These are phyloP conservation scores for Pythium monospermum DNA, from an alignment of 352 stramenopile species.

Conservation along the genomic window DNA sequence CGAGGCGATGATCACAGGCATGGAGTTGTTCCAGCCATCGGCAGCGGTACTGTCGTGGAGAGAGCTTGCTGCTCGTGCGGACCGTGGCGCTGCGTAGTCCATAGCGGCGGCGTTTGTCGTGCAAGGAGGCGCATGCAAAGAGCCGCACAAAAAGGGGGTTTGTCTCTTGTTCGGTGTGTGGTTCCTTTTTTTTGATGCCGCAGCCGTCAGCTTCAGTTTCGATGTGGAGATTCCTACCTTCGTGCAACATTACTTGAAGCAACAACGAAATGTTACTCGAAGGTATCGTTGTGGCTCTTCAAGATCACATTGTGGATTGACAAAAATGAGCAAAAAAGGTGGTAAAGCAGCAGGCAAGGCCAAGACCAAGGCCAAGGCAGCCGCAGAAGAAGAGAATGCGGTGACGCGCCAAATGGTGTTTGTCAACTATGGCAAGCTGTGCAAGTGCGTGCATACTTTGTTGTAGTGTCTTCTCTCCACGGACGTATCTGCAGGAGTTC, in stretches of 20 bases:
- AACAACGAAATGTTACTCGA: background rate
- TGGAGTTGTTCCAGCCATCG: conserved; percentile 48
- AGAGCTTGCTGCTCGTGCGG: background rate
- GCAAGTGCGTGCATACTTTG: conserved; percentile 35
- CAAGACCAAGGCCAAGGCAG: conserved; percentile 49
- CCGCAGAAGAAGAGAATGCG: conserved; percentile 53
- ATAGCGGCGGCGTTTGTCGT: conserved; percentile 14
- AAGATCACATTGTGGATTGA: conserved; percentile 8
- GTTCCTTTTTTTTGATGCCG: too few relatives aligned
- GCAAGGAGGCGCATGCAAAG: background rate
- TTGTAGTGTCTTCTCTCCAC: background rate
- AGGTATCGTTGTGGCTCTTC: conserved; percentile 15
- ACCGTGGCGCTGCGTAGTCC: conserved; percentile 9
- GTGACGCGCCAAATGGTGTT: conserved; percentile 61
- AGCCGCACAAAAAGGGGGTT: background rate
- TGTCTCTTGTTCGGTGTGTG: background rate
- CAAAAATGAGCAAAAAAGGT: conserved; percentile 55
- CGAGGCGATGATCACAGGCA: conserved; percentile 66
- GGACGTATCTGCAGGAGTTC: too few relatives aligned
- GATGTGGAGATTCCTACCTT: conserved; percentile 16
- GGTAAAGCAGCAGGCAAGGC: conserved; percentile 11
- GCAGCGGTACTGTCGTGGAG: conserved; percentile 3
- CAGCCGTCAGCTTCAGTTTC: background rate
- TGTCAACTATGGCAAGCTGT: conserved; percentile 71
- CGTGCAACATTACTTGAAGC: conserved; percentile 14